Evolutionary conservation across 2,329 filamentous ascomycete genomes (phyloP).

Genomic region (Colletotrichum paranaense): DNA sequence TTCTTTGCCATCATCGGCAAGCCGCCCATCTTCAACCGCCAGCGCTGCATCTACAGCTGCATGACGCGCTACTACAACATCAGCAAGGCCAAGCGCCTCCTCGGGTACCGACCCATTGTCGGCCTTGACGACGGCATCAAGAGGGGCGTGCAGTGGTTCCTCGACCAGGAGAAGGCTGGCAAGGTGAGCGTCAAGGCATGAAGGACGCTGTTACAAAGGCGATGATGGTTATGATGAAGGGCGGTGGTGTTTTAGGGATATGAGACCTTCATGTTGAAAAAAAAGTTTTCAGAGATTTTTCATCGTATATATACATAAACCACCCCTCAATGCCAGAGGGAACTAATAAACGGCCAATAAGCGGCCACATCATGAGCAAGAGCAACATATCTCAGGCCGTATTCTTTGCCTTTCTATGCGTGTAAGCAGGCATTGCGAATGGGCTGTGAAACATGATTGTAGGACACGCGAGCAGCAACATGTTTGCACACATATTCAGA

Average conservation of each 20-base stretch:
- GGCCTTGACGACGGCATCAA: constrained; percentile 72
- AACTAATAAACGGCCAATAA: constrained; percentile 10
- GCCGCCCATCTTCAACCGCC: constrained; percentile 67
- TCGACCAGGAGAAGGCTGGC: constrained; percentile 60
- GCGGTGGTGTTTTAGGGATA: neutral
- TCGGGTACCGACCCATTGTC: constrained; percentile 78
- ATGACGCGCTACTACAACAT: constrained; percentile 86
- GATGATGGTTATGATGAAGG: neutral
- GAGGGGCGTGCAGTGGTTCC: constrained; percentile 64
- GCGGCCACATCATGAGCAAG: constrained; percentile 1
- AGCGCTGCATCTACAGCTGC: constrained; percentile 73
- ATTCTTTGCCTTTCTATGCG: neutral
- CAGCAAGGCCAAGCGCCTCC: constrained; percentile 75
- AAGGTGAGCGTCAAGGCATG: constrained; percentile 25
- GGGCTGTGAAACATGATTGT: neutral
- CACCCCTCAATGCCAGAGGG: constrained; percentile 1
- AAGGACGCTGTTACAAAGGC: neutral
- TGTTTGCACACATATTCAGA: neutral
- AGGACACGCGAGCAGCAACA: neutral
- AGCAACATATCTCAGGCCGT: neutral
- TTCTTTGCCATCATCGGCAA: constrained; percentile 61
- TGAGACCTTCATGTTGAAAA: constrained; percentile 5
- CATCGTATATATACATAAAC: constrained; percentile 12
- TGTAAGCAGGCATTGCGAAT: neutral
- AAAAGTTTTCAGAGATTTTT: neutral